phyloP scores from a whole-genome alignment of 2,329 filamentous ascomycete species.

The Whalleya microplaca region DNA sequence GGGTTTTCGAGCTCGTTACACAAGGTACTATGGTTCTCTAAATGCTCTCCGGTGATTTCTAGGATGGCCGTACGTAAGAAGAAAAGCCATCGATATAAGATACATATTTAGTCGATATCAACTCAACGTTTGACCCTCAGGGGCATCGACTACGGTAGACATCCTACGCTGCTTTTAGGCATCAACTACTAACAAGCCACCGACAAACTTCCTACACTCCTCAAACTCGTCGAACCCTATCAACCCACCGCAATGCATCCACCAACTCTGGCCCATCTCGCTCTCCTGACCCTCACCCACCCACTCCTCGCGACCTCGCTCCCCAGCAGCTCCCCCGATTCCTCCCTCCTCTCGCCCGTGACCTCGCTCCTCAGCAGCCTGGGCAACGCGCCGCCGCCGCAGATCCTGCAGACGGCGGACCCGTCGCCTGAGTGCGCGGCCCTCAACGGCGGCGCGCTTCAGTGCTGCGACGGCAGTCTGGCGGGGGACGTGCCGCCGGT shows the following conservation, averaged over 20 bases:
- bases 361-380: constrained; percentile 27
- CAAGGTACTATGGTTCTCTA: no score
- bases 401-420: constrained; percentile 28
- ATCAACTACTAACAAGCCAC: no score
- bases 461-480: constrained; percentile 35
- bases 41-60: no score
- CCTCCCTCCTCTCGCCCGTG: constrained; percentile 16
- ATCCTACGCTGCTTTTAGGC: no score
- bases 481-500: constrained; percentile 36
- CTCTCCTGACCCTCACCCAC: constrained; percentile 1
- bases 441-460: constrained; percentile 33
- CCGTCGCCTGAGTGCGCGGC: constrained; percentile 35
- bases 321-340: neutral
- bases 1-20: no score
- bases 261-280: constrained; percentile 1
- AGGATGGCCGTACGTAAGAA: no score
- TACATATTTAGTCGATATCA: no score
- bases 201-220: no score
- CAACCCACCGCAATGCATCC: constrained; percentile 3
- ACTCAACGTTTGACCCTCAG: no score
- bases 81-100: no score
- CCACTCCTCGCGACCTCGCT: neutral
- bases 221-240: no score
- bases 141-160: no score
- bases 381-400: constrained; percentile 31